phyloP scores from a whole-genome alignment of 1,284 basidiomycete species.

The Trichosporon asahii region DNA sequence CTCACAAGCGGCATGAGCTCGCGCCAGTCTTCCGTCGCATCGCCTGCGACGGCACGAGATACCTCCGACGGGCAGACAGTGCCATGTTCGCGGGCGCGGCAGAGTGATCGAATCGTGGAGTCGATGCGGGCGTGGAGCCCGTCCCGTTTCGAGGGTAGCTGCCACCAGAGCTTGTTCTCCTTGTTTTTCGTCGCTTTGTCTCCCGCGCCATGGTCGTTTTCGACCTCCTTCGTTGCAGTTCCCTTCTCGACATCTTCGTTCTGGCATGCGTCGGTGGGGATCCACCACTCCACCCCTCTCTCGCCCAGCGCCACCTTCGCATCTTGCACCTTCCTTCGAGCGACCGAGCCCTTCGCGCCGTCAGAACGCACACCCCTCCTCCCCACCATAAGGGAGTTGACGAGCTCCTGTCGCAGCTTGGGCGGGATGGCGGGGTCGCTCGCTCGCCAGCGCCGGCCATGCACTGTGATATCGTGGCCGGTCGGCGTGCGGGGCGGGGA shows the following conservation, averaged over 20 bases:
- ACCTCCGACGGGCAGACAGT: background rate
- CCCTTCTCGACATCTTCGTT: too few species aligned
- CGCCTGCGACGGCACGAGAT: background rate
- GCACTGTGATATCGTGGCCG: background rate
- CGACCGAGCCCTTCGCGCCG: background rate
- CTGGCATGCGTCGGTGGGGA: background rate
- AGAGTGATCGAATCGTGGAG: background rate
- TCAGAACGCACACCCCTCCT: background rate
- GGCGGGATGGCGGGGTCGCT: background rate
- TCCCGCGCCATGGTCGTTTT: background rate
- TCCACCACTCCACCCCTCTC: conserved; percentile 3
- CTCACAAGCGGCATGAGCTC: background rate
- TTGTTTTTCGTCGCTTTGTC: background rate
- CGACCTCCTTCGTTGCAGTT: too few species aligned
- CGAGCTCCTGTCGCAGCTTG: conserved; percentile 7
- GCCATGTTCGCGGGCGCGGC: background rate
- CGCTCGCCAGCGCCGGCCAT: conserved; percentile 7
- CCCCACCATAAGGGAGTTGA: background rate
- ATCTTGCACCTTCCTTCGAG: background rate
- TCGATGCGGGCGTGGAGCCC: background rate
- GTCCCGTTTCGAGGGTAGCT: background rate
- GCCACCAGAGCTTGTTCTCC: background rate
- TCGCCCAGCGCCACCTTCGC: conserved; percentile 10
- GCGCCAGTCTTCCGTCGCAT: background rate
- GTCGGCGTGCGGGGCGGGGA: background rate